phyloP scores from a whole-genome alignment of 2,329 filamentous ascomycete genomes.

The Cytospora chrysosperma region DNA sequence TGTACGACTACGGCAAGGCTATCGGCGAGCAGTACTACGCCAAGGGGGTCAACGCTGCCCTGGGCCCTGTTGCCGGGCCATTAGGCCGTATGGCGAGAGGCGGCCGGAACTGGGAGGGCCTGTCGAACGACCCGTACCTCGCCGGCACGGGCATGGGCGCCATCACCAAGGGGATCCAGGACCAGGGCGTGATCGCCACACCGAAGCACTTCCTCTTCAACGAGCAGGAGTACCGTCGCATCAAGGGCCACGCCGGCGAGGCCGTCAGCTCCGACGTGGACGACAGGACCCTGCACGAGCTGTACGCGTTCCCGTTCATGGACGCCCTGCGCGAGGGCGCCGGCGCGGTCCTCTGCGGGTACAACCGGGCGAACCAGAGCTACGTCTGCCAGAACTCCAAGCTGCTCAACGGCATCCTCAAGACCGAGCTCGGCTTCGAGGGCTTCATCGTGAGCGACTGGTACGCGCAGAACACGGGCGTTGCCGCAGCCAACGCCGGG shows the following conservation, averaged over 20 bases:
- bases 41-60: conserved; percentile 69
- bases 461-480: conserved; percentile 63
- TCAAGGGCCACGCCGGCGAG: conserved; percentile 50
- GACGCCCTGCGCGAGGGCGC: conserved; percentile 19
- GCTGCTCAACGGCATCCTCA: conserved; percentile 65
- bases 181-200: conserved; percentile 69
- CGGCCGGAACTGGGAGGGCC: conserved; percentile 60
- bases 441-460: conserved; percentile 70
- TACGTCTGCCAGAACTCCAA: conserved; percentile 71
- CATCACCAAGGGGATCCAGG: conserved; percentile 69
- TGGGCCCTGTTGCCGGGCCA: conserved; percentile 58
- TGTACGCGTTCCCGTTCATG: conserved; percentile 42
- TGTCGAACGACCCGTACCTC: conserved; percentile 58
- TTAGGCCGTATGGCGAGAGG: conserved; percentile 62
- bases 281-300: conserved; percentile 40
- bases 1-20: conserved; percentile 63
- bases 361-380: conserved; percentile 29
- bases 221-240: conserved; percentile 38
- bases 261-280: conserved; percentile 39
- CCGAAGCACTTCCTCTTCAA: conserved; percentile 67
- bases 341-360: conserved; percentile 17
- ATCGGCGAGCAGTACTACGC: conserved; percentile 67
- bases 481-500: conserved; percentile 61
- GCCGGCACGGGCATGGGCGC: conserved; percentile 43
- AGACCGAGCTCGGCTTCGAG: conserved; percentile 58